Evolutionary conservation across 1,284 basidiomycete species (phyloP).

Genomic region (Cutaneotrichosporon dermatis): DNA sequence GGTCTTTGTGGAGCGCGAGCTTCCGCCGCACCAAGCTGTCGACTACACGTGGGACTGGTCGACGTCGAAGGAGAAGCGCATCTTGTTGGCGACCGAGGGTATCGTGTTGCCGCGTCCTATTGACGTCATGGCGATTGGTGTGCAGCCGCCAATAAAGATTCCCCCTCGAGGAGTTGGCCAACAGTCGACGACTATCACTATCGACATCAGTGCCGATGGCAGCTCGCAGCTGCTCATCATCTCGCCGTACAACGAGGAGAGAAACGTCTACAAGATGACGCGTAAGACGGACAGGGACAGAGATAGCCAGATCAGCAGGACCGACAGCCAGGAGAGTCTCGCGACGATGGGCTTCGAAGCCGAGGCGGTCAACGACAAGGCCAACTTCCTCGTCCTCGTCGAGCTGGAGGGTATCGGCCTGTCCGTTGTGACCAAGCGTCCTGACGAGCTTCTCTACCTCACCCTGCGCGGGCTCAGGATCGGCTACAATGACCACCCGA

Average conservation of each 20-base stretch:
- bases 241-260: constrained; percentile 78
- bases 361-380: constrained; percentile 64
- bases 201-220: constrained; percentile 93
- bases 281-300: constrained; percentile 28
- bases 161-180: constrained; percentile 12
- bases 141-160: constrained; percentile 85
- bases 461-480: constrained; percentile 76
- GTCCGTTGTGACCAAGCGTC: constrained; percentile 81
- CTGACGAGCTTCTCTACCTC: constrained; percentile 87
- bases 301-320: background rate
- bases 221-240: constrained; percentile 82
- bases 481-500: constrained; percentile 76
- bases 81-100: constrained; percentile 65
- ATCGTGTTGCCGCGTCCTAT: constrained; percentile 60
- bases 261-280: constrained; percentile 81
- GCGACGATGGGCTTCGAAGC: constrained; percentile 70
- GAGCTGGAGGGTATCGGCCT: constrained; percentile 89
- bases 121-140: constrained; percentile 95
- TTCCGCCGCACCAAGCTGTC: constrained; percentile 25
- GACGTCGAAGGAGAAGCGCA: constrained; percentile 74
- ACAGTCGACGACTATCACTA: constrained; percentile 65
- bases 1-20: constrained; percentile 21
- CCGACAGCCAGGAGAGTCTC: constrained; percentile 23
- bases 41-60: constrained; percentile 94
- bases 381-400: constrained; percentile 65